Conservation (phyloP, 371 early-diverging fungal species). For the Mortierella sp. region DNA sequence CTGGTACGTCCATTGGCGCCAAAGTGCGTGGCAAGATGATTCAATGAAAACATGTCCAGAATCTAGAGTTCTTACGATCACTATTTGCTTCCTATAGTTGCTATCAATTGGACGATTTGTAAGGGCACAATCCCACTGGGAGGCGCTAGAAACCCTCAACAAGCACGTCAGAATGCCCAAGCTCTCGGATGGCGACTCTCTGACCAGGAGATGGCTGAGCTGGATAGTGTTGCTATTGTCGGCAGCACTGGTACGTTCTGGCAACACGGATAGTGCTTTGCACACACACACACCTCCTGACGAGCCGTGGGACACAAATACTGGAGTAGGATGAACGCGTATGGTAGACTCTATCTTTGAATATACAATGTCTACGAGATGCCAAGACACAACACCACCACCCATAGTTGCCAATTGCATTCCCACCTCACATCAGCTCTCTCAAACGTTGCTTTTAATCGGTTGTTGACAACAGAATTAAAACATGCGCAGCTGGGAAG, state of each 20-base stretch:
- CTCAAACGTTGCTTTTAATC: too few species aligned
- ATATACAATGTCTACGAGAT: too few species aligned
- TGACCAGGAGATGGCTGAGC: conserved; percentile 57
- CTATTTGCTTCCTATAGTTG: conserved; percentile 17
- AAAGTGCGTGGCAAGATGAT: not conserved
- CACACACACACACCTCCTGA: too few species aligned
- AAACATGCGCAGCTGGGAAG: too few species aligned
- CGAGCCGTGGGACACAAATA: too few species aligned
- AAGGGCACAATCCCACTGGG: conserved; percentile 66
- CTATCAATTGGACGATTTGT: conserved; percentile 43
- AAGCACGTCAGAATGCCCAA: conserved; percentile 60
- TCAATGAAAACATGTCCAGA: too few species aligned
- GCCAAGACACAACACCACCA: too few species aligned
- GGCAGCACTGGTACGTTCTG: conserved; percentile 58
- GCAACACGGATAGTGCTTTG: conserved; percentile 64
- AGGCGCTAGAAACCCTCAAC: conserved; percentile 63
- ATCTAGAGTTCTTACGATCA: too few species aligned
- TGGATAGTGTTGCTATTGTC: conserved; percentile 58
- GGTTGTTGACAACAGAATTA: too few species aligned
- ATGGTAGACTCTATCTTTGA: not conserved
- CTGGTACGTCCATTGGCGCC: conserved; percentile 30
- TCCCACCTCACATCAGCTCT: too few species aligned
- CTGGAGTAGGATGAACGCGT: not conserved
- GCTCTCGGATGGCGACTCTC: conserved; percentile 64
- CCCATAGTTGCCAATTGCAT: too few species aligned